Conservation (phyloP, 208 protist genomes). For the Acanthamoeba royreba region DNA sequence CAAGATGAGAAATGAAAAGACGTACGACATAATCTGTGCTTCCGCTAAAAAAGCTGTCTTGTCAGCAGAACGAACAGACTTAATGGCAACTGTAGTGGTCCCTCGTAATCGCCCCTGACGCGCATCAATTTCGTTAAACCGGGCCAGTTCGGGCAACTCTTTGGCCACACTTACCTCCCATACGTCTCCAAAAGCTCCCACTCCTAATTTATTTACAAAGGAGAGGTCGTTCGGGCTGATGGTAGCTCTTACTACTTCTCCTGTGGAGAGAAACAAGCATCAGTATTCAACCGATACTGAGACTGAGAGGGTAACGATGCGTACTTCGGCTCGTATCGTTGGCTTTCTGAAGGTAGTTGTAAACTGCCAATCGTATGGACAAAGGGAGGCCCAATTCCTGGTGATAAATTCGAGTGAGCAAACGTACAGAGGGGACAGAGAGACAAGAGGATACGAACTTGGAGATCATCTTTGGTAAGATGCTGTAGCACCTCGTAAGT, state of each 20-base stretch:
- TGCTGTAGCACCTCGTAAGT: neutral
- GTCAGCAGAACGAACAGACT: neutral
- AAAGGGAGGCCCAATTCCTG: conserved; percentile 19
- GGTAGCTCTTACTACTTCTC: neutral
- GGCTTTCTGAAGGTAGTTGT: neutral
- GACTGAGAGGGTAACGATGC: neutral
- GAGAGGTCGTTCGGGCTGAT: conserved; percentile 19
- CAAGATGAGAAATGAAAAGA: too few species aligned
- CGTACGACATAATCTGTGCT: conserved; percentile 48
- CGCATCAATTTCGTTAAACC: too few species aligned
- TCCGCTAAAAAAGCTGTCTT: neutral
- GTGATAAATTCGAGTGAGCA: too few species aligned
- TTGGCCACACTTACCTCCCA: too few species aligned
- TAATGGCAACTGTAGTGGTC: conserved; percentile 35
- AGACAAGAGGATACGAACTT: neutral
- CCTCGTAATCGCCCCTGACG: conserved; percentile 21
- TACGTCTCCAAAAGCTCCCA: conserved; percentile 39
- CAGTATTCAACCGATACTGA: neutral
- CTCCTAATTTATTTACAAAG: conserved; percentile 40
- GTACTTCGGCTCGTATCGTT: neutral
- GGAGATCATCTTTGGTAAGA: neutral
- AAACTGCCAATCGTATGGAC: neutral
- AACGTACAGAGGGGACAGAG: too few species aligned
- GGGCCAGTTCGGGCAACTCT: too few species aligned
- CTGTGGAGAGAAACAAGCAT: neutral